Evolutionary conservation across 2,329 filamentous ascomycete species (phyloP).

Genomic region (Apiospora hydei): DNA sequence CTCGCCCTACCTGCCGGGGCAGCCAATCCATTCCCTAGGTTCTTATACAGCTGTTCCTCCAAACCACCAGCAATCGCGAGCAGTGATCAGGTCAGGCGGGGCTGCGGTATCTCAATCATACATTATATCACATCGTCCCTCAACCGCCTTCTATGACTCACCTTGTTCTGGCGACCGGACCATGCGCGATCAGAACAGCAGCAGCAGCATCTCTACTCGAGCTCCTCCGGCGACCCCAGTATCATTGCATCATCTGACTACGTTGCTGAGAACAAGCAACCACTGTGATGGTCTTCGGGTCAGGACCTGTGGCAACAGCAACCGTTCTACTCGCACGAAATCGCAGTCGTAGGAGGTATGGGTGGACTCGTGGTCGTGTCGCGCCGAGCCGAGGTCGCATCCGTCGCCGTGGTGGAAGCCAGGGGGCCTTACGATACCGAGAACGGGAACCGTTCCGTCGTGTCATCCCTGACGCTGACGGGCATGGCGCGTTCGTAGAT

Average conservation of each 20-base stretch:
- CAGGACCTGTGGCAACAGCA: neutral
- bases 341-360: neutral
- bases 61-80: neutral
- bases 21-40: too few species aligned
- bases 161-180: neutral
- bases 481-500: neutral
- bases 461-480: neutral
- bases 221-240: neutral
- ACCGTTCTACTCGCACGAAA: too few species aligned
- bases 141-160: neutral
- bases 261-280: neutral
- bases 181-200: neutral
- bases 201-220: neutral
- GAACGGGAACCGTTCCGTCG: neutral
- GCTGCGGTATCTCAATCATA: neutral
- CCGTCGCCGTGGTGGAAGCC: conserved; percentile 48
- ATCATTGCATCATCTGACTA: neutral
- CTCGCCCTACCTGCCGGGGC: too few species aligned
- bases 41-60: neutral
- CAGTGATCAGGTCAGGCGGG: neutral
- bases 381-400: neutral
- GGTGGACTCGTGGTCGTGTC: neutral
- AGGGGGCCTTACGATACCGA: conserved; percentile 43
- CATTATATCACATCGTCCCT: neutral
- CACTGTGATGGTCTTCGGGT: too few species aligned